These are phyloP conservation scores for Trifolium repens DNA, from an alignment of 306 rosid genomes.

Conservation along the genomic window DNA sequence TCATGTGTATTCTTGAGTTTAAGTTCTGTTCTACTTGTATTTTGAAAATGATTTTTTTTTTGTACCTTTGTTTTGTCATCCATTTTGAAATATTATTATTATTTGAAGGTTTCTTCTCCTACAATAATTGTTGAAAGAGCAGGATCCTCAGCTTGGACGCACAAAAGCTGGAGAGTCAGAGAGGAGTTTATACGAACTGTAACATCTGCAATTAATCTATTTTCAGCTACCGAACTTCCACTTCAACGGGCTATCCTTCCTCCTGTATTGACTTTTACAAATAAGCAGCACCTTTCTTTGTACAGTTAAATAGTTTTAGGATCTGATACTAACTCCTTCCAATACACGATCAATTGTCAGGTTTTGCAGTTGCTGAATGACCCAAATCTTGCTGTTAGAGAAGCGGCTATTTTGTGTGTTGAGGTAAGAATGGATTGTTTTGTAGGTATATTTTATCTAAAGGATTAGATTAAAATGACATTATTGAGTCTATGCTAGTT, in stretches of 20 bases:
- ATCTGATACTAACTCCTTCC: conserved; percentile 37
- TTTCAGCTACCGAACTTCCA: conserved; percentile 92
- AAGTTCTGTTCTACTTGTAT: conserved; percentile 14
- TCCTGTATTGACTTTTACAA: conserved; percentile 57
- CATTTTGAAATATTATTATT: conserved; percentile 17
- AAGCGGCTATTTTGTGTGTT: conserved; percentile 91
- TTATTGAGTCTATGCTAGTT: conserved; percentile 20
- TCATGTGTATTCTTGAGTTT: conserved; percentile 6
- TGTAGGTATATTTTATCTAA: conserved; percentile 13
- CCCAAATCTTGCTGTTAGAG: conserved; percentile 93
- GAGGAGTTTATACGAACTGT: conserved; percentile 98
- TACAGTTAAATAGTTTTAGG: conserved; percentile 10
- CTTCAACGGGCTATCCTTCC: conserved; percentile 95
- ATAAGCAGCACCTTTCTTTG: conserved; percentile 16
- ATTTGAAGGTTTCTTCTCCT: conserved; percentile 88
- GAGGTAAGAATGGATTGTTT: conserved; percentile 62
- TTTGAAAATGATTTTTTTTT: conserved; percentile 32
- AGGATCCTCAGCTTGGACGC: conserved; percentile 96
- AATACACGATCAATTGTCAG: conserved; percentile 49
- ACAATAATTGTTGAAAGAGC: conserved; percentile 98
- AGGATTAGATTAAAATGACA: background rate
- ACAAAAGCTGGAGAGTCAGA: conserved; percentile 97
- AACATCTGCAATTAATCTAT: conserved; percentile 86
- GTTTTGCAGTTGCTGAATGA: conserved; percentile 92
- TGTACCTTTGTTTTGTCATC: conserved; percentile 13